Evolutionary conservation across 2,329 filamentous ascomycete species (phyloP), one percentile per base, ranked within the genome.

Genomic region (Arthrobotrys sphaeroides): DNA sequence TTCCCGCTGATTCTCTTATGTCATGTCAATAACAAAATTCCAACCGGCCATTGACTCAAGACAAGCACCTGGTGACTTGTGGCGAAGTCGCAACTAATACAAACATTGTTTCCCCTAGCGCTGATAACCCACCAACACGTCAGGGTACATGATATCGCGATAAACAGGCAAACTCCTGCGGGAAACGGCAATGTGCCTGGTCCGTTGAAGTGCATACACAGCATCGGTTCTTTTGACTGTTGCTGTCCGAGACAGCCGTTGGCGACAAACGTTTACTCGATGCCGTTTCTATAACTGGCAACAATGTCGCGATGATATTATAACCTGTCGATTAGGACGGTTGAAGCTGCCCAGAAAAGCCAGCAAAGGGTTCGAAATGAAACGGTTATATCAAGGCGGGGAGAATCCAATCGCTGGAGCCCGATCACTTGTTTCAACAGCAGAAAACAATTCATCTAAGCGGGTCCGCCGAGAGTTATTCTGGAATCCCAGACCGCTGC

Each of bases 391-490:
- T 72, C 59, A 26, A 53, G 66, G 31, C 31, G 47, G 42, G 42
- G 31, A 33, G 51, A 55, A 62, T 59, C 33, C 36, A 18, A 55
- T 65, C n/a, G 47, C 49, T 72, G 57, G 67, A 61, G 53, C 59
- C 59, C 60, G 49, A 72, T 59, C 55, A 33, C 49, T 59, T 31
- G 67, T 72, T 72, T 72, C 67, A 72, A 72, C 49, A 28, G 40
- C 38, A 62, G 38, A 59, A 72, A 65, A 72, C 47, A 72, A 38
- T 28, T 38, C 9, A 55, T 55, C 51, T 59, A 18, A 64, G 53
- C 38, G 59, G 59, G 12, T 18, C 10, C 40, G 18, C 42, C 42
- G 24, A 62, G 53, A 53, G 51, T 69, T 61, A 62, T 53, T 62
- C 45, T 43, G 55, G 28, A 45, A 26, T 33, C 24, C 36, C 20